Evolutionary conservation across 768 basidiomycete genomes (phyloP), one percentile per base, ranked within the genome.

Genomic region (Hirschioporus abietinus): DNA sequence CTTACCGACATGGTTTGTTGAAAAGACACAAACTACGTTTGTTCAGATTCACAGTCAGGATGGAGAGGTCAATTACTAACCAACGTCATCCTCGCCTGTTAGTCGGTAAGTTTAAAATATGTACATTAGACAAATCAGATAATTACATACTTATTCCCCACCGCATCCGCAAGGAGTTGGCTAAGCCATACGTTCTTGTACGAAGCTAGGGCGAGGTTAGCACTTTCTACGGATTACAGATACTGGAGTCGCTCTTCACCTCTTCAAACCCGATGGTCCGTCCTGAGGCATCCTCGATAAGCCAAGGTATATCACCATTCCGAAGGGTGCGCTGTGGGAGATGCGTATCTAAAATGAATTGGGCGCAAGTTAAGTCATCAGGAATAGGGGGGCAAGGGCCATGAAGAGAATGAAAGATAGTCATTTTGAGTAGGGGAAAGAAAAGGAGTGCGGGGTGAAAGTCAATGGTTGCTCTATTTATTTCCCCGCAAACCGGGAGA

Each of bases 1-100:
- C 80, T 58, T 68, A 86, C 88, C 88, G 58, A 89, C 73, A 70
- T 89, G 86, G 72, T 91, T 91, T 30, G 86, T 81, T 68, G 88
- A 87, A 73, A 85, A 89, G 58, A 89, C 71, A 66, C 88, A 78
- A 9, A 88, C 89, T 90, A 61, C 35, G 24, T 23, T 23, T 24
- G 34, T n/a, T 59, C 8, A 25, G 35, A 27, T 25, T 67, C 35
- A 42, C 34, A 35, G 27, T 62, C 17, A 18, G 62, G 52, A 52
- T n/a, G 3, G 9, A 9, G 8, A 63, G 30, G 18, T 20, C 12
- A 52, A 52, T 6, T 20, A 75, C 77, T 7, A 72, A 88, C 87
- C 86, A 34, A 86, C 81, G 68, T 87, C 85, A 63, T 81, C 74
- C 24, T 80, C 78, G 67, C 75, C 87, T 88, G 15, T 24, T 35